Evolutionary conservation across 345 rosid genomes (phyloP).

Genomic region (Fremontodendron californicum): DNA sequence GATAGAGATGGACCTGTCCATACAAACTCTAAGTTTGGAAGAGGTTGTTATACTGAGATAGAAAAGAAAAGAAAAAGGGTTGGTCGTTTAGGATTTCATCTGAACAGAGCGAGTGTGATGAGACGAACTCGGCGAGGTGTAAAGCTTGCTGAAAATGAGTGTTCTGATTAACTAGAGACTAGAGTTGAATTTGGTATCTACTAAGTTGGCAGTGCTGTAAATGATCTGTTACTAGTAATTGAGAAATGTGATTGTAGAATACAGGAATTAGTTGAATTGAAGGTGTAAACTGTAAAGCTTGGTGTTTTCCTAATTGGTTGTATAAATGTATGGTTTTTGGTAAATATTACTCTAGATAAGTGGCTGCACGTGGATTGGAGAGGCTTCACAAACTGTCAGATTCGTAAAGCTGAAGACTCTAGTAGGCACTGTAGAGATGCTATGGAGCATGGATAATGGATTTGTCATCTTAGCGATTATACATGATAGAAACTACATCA

Average conservation of each 20-base stretch:
- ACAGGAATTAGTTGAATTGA: not conserved
- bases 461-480: not conserved
- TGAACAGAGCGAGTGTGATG: conserved; percentile 24
- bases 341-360: not conserved
- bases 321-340: not conserved
- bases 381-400: not conserved
- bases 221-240: not conserved
- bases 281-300: not conserved
- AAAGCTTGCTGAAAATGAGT: conserved; percentile 32
- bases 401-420: not conserved
- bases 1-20: conserved; percentile 18
- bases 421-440: not conserved
- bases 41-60: conserved; percentile 10
- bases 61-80: conserved; percentile 22
- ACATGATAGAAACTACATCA: not conserved
- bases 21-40: conserved; percentile 22
- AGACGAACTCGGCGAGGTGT: conserved; percentile 36
- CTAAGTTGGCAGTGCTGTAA: not conserved
- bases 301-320: not conserved
- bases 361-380: not conserved
- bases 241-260: not conserved
- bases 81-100: conserved; percentile 15
- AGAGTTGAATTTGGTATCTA: not conserved
- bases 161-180: conserved; percentile 12
- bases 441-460: not conserved